Conservation (phyloP, 1,284 basidiomycete species). For the Macrocybe sp. region DNA sequence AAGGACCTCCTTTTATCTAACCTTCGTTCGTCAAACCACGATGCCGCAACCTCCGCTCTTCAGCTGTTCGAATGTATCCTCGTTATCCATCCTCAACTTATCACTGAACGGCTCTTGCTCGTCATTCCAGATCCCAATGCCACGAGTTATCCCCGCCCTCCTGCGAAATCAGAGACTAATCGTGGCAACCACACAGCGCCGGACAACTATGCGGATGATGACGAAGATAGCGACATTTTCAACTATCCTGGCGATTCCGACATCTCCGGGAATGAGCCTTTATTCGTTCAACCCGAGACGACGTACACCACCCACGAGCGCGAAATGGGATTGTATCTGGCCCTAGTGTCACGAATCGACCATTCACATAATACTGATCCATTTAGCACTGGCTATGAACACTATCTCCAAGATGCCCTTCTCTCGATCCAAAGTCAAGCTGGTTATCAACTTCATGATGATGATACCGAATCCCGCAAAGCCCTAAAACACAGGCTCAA, state of each 20-base stretch:
- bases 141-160: constrained; percentile 69
- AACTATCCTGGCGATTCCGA: constrained; percentile 12
- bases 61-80: constrained; percentile 78
- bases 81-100: constrained; percentile 62
- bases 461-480: constrained; percentile 32
- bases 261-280: constrained; percentile 19
- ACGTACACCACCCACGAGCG: constrained; percentile 76
- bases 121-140: constrained; percentile 66
- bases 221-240: constrained; percentile 17
- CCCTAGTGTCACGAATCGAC: constrained; percentile 77
- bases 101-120: constrained; percentile 62
- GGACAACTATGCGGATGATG: constrained; percentile 52
- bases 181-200: constrained; percentile 13
- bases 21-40: constrained; percentile 59
- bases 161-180: constrained; percentile 26
- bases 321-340: constrained; percentile 78
- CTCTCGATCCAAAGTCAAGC: constrained; percentile 61
- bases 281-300: constrained; percentile 59
- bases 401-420: constrained; percentile 81
- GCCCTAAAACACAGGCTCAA: constrained; percentile 70
- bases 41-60: constrained; percentile 70
- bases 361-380: constrained; percentile 66
- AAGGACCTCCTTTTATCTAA: constrained; percentile 85
- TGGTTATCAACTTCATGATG: constrained; percentile 44
- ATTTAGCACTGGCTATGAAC: constrained; percentile 83